phyloP scores from a whole-genome alignment of 2,329 filamentous ascomycete species.

The Verticillium albo-atrum region DNA sequence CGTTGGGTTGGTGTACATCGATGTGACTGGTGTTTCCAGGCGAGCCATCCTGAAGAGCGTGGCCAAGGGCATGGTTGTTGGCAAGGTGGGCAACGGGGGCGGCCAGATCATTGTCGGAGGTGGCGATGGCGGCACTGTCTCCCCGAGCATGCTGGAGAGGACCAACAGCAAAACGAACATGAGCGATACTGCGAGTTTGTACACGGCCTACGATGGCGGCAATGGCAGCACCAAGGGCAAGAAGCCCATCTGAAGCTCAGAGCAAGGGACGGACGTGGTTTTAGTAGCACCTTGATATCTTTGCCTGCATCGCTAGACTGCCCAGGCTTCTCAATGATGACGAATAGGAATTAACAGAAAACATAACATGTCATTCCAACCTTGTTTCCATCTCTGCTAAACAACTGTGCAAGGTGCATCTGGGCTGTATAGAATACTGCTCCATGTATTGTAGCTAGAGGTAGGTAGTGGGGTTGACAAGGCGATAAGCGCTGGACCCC shows the following conservation, averaged over 20 bases:
- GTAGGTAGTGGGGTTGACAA: background rate
- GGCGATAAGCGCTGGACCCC: background rate
- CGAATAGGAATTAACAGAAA: background rate
- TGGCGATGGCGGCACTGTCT: slow-evolving; percentile 36
- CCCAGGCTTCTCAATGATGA: background rate
- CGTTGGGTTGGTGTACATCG: slow-evolving; percentile 94
- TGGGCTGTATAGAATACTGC: too few species aligned
- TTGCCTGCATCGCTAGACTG: background rate
- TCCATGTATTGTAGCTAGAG: too few species aligned
- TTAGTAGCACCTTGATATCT: background rate
- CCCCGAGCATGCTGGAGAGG: slow-evolving; percentile 14
- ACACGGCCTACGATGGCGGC: slow-evolving; percentile 18
- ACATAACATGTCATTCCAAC: background rate
- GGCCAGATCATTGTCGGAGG: slow-evolving; percentile 70
- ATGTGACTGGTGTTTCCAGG: slow-evolving; percentile 87
- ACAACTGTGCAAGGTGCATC: too few species aligned
- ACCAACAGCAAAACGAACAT: slow-evolving; percentile 13
- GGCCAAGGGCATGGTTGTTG: slow-evolving; percentile 93
- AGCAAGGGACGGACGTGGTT: background rate
- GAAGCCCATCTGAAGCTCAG: slow-evolving; percentile 14
- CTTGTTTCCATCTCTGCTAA: too few species aligned
- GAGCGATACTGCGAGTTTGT: slow-evolving; percentile 21
- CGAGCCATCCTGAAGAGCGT: slow-evolving; percentile 90
- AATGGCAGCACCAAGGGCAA: slow-evolving; percentile 24
- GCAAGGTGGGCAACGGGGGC: slow-evolving; percentile 69